Percentiles rank a stretch among this genome's conserved stretches.
These are phyloP conservation scores for Gonium pectorale DNA, from an alignment of 139 green algal species.

Conservation along the genomic window DNA sequence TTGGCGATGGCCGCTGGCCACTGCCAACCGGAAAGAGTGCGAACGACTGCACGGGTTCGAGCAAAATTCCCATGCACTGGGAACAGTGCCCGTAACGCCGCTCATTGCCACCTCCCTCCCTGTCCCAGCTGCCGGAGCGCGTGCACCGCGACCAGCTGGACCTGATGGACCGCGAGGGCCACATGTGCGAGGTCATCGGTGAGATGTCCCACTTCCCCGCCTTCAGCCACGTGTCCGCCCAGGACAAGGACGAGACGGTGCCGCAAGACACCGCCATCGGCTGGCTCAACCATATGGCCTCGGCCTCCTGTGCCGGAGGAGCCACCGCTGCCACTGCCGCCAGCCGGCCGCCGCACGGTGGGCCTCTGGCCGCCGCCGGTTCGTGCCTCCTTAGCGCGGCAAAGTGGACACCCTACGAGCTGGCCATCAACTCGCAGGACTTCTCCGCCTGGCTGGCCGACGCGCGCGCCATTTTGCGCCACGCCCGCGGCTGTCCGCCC, in stretches of 20 bases:
- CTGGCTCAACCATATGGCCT: slow-evolving; percentile 44
- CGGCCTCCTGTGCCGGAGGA: background rate
- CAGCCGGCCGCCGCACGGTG: background rate
- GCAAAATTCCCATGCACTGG: too few species aligned
- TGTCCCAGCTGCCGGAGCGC: slow-evolving; percentile 19
- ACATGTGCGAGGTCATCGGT: slow-evolving; percentile 52
- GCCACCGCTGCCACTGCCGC: background rate
- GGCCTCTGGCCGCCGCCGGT: too few species aligned
- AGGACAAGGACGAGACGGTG: slow-evolving; percentile 11
- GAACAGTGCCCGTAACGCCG: too few species aligned
- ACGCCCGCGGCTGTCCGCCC: slow-evolving; percentile 50
- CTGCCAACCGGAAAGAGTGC: too few species aligned
- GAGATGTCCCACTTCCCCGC: slow-evolving; percentile 36
- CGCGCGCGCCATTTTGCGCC: slow-evolving; percentile 34
- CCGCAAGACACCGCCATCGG: slow-evolving; percentile 32
- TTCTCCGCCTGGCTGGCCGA: slow-evolving; percentile 48
- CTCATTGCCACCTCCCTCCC: background rate
- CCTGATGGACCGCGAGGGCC: slow-evolving; percentile 24
- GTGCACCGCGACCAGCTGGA: slow-evolving; percentile 46
- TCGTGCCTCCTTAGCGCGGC: slow-evolving; percentile 24
- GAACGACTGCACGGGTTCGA: too few species aligned
- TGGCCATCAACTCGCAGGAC: slow-evolving; percentile 48
- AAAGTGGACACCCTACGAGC: slow-evolving; percentile 47
- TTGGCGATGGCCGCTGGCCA: too few species aligned
- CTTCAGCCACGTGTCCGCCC: slow-evolving; percentile 17